Base-by-base conservation (phyloP, 352 stramenopile species). In the Globisporangium abappressorium region DNA sequence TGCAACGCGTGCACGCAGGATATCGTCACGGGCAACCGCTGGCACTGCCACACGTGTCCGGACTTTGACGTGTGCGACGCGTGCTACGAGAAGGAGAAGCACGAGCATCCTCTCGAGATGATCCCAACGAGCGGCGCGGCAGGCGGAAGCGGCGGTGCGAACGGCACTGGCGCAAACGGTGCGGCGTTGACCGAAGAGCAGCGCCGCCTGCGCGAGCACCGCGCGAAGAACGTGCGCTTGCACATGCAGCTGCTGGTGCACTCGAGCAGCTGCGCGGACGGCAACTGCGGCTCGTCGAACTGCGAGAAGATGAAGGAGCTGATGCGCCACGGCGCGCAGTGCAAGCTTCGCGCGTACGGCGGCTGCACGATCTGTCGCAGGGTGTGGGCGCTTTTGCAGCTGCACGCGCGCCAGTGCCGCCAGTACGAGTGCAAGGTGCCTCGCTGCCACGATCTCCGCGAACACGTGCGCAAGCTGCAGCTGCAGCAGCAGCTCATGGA, bases 281-380 rank as follows among this genome's bases (percentile, higher is more conserved):
- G 87, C 38, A 96, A 97, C 47, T 99, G 97, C 73, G 86, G 91
- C 28, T 98, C 94, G 47, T 93, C 88, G 11, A 99, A 99, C 78
- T 99, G 97, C 85, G 92, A 93, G 56, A 99, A 99, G 84, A 99
- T 99, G 97, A 99, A 99, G 82, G 89, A 98, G 70, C 78, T 99
- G 22, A 92, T 99, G 76, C 96, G 96, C 34, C 97, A 99, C 72
- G 95, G 94, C 55, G 77, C 87, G n/a, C 86, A 95, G 65, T 99
- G 97, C 82, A 94, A 98, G 70, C 79, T 94, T 41, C 83, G 92
- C 53, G 85, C 89, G 5, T 91, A 97, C 68, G 96, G 95, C 34
- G 95, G 97, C 30, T 99, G 97, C 72, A 94, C 92, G 43, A 95
- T 98, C 47, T 99, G 97, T 77, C 97, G 98, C 28, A 90, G 97